Evolutionary conservation across 2,329 filamentous ascomycete genomes (phyloP), one percentile per base, ranked within the genome.

Genomic region (Didymellaceae sp.): DNA sequence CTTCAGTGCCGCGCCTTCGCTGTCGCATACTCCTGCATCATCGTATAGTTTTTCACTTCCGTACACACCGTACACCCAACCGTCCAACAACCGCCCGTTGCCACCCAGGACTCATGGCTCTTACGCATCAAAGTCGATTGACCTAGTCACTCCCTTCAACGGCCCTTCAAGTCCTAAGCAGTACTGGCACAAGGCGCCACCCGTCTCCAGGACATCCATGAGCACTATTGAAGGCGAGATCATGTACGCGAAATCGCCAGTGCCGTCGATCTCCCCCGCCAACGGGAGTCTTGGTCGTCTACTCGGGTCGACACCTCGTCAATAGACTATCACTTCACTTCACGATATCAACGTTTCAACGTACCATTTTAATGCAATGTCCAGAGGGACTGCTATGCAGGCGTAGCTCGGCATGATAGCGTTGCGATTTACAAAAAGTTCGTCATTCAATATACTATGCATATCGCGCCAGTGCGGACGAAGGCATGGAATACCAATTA

Each of bases 1-100:
- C 44, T 67, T 65, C 52, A 74, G 67, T 55, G 65, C 68, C 45
- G 61, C 76, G 20, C 76, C 78, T 5, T 79, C 77, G 13, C 68
- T 79, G 37, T 74, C 74, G 22, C 75, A 79, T 58, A 78, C 78
- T 4, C 77, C 78, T 7, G 69, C 74, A 20, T 78, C 75, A 6
- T 76, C 76, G 6, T 61, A 74, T 45, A 76, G 75, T 61, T 77
- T 72, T 34, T 79, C 77, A 10, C 64, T 75, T n/a, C 71, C 74
- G 5, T 76, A 74, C 26, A 73, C 71, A 5, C 72, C 72, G 13
- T 49, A 49, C 37, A 54, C 40, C 10, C 48, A 52, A 32, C 39
- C 44, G 3, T 48, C 40, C 22, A 60, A 58, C 25, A 68, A 59
- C 10, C 66, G 74, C 34, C 74, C 75, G 1, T 61, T 76, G 6